Conservation (phyloP, 1,284 basidiomycete genomes). For the Macrocybe sp. region DNA sequence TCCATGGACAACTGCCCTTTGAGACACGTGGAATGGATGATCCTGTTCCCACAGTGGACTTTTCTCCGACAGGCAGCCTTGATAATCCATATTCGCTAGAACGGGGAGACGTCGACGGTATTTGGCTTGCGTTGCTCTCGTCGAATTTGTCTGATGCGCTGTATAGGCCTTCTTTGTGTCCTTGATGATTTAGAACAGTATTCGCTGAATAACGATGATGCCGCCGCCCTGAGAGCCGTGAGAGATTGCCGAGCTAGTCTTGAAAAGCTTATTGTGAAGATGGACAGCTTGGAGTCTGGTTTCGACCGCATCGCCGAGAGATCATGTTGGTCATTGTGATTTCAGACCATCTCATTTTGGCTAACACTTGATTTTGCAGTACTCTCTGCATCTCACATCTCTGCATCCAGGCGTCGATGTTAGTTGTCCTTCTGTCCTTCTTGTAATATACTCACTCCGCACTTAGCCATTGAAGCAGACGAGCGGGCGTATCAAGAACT, state of each 20-base stretch:
- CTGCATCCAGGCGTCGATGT: conserved; percentile 64
- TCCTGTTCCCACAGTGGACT: conserved; percentile 70
- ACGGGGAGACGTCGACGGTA: conserved; percentile 70
- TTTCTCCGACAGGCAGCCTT: conserved; percentile 57
- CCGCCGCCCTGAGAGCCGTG: conserved; percentile 48
- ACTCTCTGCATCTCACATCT: conserved; percentile 65
- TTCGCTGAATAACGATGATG: conserved; percentile 39
- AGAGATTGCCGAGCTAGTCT: conserved; percentile 55
- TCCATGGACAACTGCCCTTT: conserved; percentile 79
- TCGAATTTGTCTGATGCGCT: conserved; percentile 5
- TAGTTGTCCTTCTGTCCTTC: conserved; percentile 25
- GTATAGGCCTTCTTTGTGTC: conserved; percentile 53
- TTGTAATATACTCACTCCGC: conserved; percentile 7
- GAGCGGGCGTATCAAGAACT: conserved; percentile 69
- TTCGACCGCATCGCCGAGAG: conserved; percentile 81
- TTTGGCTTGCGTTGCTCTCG: conserved; percentile 5
- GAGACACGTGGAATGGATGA: conserved; percentile 73
- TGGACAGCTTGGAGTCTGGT: conserved; percentile 70
- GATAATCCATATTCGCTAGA: conserved; percentile 61
- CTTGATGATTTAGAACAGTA: conserved; percentile 63
- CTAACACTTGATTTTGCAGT: conserved; percentile 36
- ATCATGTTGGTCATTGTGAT: conserved; percentile 49
- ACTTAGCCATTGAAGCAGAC: conserved; percentile 58
- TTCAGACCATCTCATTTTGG: conserved; percentile 4
- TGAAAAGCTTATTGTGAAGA: conserved; percentile 65